phyloP scores from a whole-genome alignment of 495 filamentous ascomycete genomes.

The Neurospora sp. region DNA sequence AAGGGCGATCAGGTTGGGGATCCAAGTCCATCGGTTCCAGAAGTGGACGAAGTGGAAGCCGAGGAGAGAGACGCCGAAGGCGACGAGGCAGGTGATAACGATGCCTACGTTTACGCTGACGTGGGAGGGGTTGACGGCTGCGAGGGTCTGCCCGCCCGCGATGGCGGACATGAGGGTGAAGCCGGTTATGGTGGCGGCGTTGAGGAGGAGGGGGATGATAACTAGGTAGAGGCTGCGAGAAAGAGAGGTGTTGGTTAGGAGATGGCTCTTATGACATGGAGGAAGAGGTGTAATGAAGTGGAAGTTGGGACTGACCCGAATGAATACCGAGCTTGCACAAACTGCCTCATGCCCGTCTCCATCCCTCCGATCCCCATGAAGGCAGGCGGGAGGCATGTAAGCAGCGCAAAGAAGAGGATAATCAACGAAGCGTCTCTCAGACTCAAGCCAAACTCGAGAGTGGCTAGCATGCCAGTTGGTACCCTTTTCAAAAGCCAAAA shows the following conservation, averaged over 20 bases:
- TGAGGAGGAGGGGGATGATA: slow-evolving; percentile 29
- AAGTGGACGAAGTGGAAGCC: slow-evolving; percentile 43
- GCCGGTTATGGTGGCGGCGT: slow-evolving; percentile 33
- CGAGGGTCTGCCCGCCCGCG: slow-evolving; percentile 33
- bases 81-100: slow-evolving; percentile 38
- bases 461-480: slow-evolving; percentile 44
- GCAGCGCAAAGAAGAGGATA: slow-evolving; percentile 46
- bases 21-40: slow-evolving; percentile 47
- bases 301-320: slow-evolving; percentile 32
- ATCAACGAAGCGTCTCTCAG: slow-evolving; percentile 45
- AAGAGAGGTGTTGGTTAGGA: neutral
- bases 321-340: slow-evolving; percentile 44
- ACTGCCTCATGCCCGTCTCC: slow-evolving; percentile 44
- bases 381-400: slow-evolving; percentile 40
- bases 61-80: slow-evolving; percentile 37
- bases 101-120: slow-evolving; percentile 40
- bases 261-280: neutral
- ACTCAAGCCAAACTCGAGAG: slow-evolving; percentile 37
- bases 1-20: slow-evolving; percentile 41
- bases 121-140: slow-evolving; percentile 33
- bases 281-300: neutral
- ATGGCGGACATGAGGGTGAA: slow-evolving; percentile 33
- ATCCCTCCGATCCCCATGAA: slow-evolving; percentile 45
- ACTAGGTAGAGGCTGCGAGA: slow-evolving; percentile 22
- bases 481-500: slow-evolving; percentile 20